phyloP scores from a whole-genome alignment of 805 yeast genomes.

The Kluyveromyces siamensis region DNA sequence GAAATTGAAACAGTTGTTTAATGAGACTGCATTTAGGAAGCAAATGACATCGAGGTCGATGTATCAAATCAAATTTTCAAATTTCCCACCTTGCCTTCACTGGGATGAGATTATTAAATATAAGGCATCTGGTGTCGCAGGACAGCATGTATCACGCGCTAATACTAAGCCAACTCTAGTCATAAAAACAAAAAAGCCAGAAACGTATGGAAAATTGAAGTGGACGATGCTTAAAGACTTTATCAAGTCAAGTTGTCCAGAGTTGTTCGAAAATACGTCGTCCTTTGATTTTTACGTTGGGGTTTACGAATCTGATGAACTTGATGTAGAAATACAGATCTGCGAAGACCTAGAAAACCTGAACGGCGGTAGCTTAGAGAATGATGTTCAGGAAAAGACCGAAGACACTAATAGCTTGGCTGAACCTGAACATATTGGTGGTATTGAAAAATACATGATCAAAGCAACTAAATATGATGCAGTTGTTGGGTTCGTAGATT shows the following conservation, averaged over 20 bases:
- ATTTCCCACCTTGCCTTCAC: constrained; percentile 27
- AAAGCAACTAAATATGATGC: constrained; percentile 24
- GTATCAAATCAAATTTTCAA: constrained; percentile 23
- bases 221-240: constrained; percentile 34
- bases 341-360: constrained; percentile 4
- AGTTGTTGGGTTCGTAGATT: constrained; percentile 26
- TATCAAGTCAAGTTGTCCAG: constrained; percentile 26
- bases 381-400: constrained; percentile 5
- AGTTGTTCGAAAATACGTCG: constrained; percentile 19
- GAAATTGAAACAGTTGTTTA: constrained; percentile 24
- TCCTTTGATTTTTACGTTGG: constrained; percentile 28
- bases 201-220: constrained; percentile 22
- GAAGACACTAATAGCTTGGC: constrained; percentile 8
- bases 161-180: background rate
- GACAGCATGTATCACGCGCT: constrained; percentile 2
- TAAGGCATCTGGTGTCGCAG: background rate
- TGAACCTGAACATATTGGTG: constrained; percentile 5
- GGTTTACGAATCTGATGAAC: constrained; percentile 24
- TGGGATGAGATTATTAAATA: constrained; percentile 11
- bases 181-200: constrained; percentile 17
- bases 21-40: constrained; percentile 25
- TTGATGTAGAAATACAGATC: constrained; percentile 2
- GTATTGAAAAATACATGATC: constrained; percentile 14
- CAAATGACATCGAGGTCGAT: constrained; percentile 29
- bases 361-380: constrained; percentile 5